A percentile compares a stretch with the other conserved stretches of the same genome.
These are phyloP conservation scores for Mytilinidion resinicola DNA, from an alignment of 495 filamentous ascomycete genomes.

Conservation along the genomic window DNA sequence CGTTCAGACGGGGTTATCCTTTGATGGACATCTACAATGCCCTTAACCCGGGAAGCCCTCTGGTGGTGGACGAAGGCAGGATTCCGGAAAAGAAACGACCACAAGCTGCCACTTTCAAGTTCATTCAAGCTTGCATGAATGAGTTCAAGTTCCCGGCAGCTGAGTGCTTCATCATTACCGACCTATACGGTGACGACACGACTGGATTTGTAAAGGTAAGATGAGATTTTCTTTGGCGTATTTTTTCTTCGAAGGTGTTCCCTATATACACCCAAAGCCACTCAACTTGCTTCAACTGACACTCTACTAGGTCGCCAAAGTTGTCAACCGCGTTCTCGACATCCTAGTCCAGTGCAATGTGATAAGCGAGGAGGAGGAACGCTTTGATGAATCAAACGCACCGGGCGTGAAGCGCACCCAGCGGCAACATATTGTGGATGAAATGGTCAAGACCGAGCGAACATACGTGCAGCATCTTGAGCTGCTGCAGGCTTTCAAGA, in stretches of 20 bases:
- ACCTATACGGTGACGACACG: slow-evolving; percentile 88
- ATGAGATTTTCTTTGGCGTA: not conserved
- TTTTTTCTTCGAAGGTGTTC: not conserved
- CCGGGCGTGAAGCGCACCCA: slow-evolving; percentile 57
- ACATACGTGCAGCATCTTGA: slow-evolving; percentile 99
- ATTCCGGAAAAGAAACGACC: slow-evolving; percentile 58
- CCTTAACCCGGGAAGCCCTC: slow-evolving; percentile 55
- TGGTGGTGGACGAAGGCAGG: slow-evolving; percentile 57
- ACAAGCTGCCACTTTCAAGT: slow-evolving; percentile 62
- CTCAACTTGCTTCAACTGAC: slow-evolving; percentile 17
- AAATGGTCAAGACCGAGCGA: slow-evolving; percentile 87
- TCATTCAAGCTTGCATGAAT: slow-evolving; percentile 59
- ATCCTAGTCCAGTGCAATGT: slow-evolving; percentile 68
- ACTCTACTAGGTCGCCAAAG: slow-evolving; percentile 57
- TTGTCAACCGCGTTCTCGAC: slow-evolving; percentile 85
- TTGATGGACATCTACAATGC: slow-evolving; percentile 86
- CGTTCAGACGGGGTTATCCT: slow-evolving; percentile 75
- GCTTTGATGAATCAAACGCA: slow-evolving; percentile 21
- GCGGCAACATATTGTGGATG: slow-evolving; percentile 78
- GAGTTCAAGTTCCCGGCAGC: slow-evolving; percentile 69
- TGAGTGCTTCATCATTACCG: slow-evolving; percentile 85
- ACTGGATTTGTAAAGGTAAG: slow-evolving; percentile 92
- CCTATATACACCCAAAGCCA: not conserved
- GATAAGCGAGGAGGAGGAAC: slow-evolving; percentile 38
- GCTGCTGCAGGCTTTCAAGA: slow-evolving; percentile 88